Base-by-base conservation (phyloP, 2,329 filamentous ascomycete species). In the Cercospora sp. region DNA sequence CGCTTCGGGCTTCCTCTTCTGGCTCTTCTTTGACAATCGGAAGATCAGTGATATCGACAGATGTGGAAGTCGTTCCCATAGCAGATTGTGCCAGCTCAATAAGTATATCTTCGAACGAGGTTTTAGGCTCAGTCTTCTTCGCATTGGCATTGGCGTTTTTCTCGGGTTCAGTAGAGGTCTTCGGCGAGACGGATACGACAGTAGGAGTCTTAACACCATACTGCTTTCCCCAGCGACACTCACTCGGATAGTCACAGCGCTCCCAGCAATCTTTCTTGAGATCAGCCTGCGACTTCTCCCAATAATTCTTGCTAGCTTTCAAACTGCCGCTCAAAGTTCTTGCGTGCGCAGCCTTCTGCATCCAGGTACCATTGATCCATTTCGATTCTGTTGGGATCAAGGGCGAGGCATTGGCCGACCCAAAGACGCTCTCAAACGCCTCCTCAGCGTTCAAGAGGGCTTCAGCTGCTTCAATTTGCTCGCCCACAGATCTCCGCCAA, bases 231-330 rank as follows among this genome's bases (percentile, higher is more conserved):
- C 79, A 80, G 5, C 81, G 78, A 69, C 83, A 84, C 62, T 84
- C 79, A 30, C 77, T 80, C 0, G 83, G 83, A 66, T 83, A 84
- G 61, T 83, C 80, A 71, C 83, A 84, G 4, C 60, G 70, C 9
- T 75, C 75, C 80, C 81, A 83, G 73, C 83, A 84, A 66, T 83
- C 76, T 63, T 79, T 78, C 53, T 48, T 16, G 42, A 31, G 5
- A 16, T 31, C 13, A 6, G 62, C 23, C 39, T 64, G 62, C 36
- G 62, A 23, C 53, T 64, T 64, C 31, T 64, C 33, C 62, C 62
- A 59, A n/a, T 64, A 64, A 9, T 28, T 12, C 13, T 30, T 62
- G 5, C 60, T 9, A 9, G 60, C 60, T 4, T 45, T 62, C n/a
- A n/a, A 33, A 13, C 53, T 26, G 8, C 20, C 51, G 18, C 62